Base-by-base conservation (phyloP, 1,284 basidiomycete species). In the Marasmius sp. region DNA sequence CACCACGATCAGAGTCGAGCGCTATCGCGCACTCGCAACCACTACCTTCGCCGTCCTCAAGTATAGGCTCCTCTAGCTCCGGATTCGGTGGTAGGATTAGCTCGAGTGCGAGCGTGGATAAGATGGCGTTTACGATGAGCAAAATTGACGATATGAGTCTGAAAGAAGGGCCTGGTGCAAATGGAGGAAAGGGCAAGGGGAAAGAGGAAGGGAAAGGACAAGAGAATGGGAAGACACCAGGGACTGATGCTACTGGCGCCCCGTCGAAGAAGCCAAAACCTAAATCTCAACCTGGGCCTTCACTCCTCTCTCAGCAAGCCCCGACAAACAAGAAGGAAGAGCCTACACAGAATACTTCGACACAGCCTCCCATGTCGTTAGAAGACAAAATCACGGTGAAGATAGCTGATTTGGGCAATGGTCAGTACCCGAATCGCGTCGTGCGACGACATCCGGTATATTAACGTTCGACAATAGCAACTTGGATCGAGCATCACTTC, bases 371-470 rank as follows among this genome's bases (percentile, higher is more conserved):
- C n/a, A 18, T n/a, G 9, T n/a, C 16, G n/a, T 16, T 8, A 8
- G 45, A 53, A 6, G 95, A 98, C 75, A 88, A 90, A 71, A 97
- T 99, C 67, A 98, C 96, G 3, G 97, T 99, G 66, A 98, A 99
- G 83, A 98, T 99, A 73, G 97, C 97, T 38, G 97, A 99, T 81
- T 78, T 99, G 59, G 97, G 95, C 20, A 97, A 98, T 74, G 93
- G 89, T 90, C 64, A 47, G 85, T 72, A 48, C 55, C 55, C 62
- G 27, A 45, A 56, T 38, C 36, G 62, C 66, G 51, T 59, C 54
- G 60, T 61, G 61, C 61, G 49, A n/a, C n/a, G 0, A 37, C 38
- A 3, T 16, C 20, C 20, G 33, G 33, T 20, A 16, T 12, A 10
- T 18, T 12, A 37, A 8, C n/a, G 18, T 16, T 34, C 5, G 34